These are phyloP conservation scores for Danielozyma ontarioensis DNA, from an alignment of 805 yeast genomes.

Conservation along the genomic window DNA sequence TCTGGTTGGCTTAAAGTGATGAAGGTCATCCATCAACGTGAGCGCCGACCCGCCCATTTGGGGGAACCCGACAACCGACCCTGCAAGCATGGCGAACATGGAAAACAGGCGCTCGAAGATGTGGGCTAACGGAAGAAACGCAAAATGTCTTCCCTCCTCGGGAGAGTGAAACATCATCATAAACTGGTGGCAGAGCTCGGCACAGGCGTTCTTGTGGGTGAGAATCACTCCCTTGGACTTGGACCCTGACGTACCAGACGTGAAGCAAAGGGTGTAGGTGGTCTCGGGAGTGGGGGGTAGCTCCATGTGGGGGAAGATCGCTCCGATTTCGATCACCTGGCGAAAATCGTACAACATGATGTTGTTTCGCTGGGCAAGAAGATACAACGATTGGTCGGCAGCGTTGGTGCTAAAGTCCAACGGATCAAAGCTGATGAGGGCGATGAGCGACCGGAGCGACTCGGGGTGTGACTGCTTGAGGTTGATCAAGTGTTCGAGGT, in stretches of 20 bases:
- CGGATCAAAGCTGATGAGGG: slow-evolving; percentile 10
- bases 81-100: slow-evolving; percentile 16
- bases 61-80: slow-evolving; percentile 22
- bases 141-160: slow-evolving; percentile 7
- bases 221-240: slow-evolving; percentile 19
- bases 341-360: slow-evolving; percentile 16
- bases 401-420: slow-evolving; percentile 1
- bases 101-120: slow-evolving; percentile 27
- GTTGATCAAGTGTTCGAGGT: slow-evolving; percentile 4
- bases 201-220: not conserved
- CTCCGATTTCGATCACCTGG: slow-evolving; percentile 18
- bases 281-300: slow-evolving; percentile 13
- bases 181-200: no score
- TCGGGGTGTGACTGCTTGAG: slow-evolving; percentile 5
- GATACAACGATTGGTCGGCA: not conserved
- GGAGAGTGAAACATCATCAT: no score
- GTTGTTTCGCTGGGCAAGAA: slow-evolving; percentile 7
- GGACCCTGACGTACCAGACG: slow-evolving; percentile 25
- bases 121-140: slow-evolving; percentile 35
- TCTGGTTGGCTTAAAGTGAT: slow-evolving; percentile 17
- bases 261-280: slow-evolving; percentile 20
- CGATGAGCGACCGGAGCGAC: slow-evolving; percentile 6
- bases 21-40: slow-evolving; percentile 20
- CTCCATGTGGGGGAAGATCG: slow-evolving; percentile 13
- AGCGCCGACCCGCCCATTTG: slow-evolving; percentile 16